Evolutionary conservation across 2,329 filamentous ascomycete genomes (phyloP).

Genomic region (Cephalotrichum gorgonifer): DNA sequence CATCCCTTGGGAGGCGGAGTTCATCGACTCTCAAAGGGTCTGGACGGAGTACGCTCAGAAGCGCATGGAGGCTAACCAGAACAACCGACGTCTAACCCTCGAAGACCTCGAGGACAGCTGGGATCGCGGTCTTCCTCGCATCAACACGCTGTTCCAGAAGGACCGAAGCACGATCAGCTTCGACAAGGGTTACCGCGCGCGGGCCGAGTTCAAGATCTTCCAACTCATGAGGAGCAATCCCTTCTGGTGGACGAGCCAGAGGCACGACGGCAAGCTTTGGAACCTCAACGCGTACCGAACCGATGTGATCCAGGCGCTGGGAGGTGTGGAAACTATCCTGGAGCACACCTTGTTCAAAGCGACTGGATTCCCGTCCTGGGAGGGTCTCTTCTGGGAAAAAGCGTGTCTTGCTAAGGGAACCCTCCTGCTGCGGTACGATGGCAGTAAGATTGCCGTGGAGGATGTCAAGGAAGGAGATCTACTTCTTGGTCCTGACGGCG

Average conservation of each 20-base stretch:
- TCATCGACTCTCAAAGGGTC: slow-evolving; percentile 96
- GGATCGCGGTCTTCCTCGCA: slow-evolving; percentile 94
- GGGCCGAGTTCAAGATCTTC: slow-evolving; percentile 96
- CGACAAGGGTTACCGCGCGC: slow-evolving; percentile 93
- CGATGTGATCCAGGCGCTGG: slow-evolving; percentile 91
- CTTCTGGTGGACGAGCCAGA: slow-evolving; percentile 98
- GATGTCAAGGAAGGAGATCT: slow-evolving; percentile 37
- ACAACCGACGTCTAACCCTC: slow-evolving; percentile 86
- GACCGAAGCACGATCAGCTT: slow-evolving; percentile 94
- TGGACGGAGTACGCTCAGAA: slow-evolving; percentile 99
- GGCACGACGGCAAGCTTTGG: slow-evolving; percentile 96
- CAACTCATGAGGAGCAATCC: slow-evolving; percentile 99
- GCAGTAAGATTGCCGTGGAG: slow-evolving; percentile 32
- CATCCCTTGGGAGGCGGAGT: slow-evolving; percentile 97
- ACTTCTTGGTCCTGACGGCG: slow-evolving; percentile 36
- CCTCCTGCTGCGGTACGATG: slow-evolving; percentile 31
- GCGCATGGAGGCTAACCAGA: slow-evolving; percentile 89
- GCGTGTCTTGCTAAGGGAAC: slow-evolving; percentile 23
- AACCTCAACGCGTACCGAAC: slow-evolving; percentile 93
- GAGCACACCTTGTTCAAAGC: slow-evolving; percentile 97
- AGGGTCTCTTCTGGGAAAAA: slow-evolving; percentile 86
- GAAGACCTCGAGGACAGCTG: slow-evolving; percentile 97
- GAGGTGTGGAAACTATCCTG: slow-evolving; percentile 94
- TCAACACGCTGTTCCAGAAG: slow-evolving; percentile 98
- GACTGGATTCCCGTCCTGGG: slow-evolving; percentile 94